Base-by-base conservation (phyloP, 2,329 filamentous ascomycete genomes). In the Hymenoscyphus albidus region DNA sequence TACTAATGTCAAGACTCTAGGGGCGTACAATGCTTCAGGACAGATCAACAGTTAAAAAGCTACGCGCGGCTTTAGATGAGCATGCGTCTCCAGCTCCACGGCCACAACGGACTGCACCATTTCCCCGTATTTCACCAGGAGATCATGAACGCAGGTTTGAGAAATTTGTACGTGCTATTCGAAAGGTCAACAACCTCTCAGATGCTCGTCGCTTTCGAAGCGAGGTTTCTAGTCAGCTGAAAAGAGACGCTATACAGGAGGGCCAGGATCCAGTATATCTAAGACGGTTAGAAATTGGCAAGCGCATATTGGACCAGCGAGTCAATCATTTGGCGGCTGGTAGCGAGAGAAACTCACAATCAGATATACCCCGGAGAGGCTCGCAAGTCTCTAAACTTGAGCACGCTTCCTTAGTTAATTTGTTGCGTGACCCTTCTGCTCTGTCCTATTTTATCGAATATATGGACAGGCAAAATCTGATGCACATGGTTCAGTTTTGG, bases 391-490 rank as follows among this genome's bases (percentile, higher is more conserved):
- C 90, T 1, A 84, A 83, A 56, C 80, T 93, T 48, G 88, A 93
- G 68, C 90, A 90, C 70, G 89, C 89, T 7, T 88, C 91, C 0
- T 81, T 98, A 1, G 85, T 88, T 13, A 93, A 98, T 69, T 83
- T 99, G n/a, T 82, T 99, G 64, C 90, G 93, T 70, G 93, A 96
- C 76, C 86, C 95, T 2, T 90, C 94, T 0, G 94, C 92, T 0
- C 82, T 99, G 9, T 98, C 95, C 2, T 99, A 97, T 75, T 98
- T 99, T 79, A 99, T 99, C 95, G 95, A 99, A 75, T 98, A 93
- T 74, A 99, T 99, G 95, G 95, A 99, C 75, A 88, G 95, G 54
- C 90, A 93, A 74, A 84, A 85, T 16, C 82, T 94, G 32, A 94
- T 98, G 89, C 85, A 90, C 14, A 80, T 97, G 58, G 93, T 99